Evolutionary conservation across 176 grass and related monocot species (phyloP).

Genomic region (Rhynchospora pubera): DNA sequence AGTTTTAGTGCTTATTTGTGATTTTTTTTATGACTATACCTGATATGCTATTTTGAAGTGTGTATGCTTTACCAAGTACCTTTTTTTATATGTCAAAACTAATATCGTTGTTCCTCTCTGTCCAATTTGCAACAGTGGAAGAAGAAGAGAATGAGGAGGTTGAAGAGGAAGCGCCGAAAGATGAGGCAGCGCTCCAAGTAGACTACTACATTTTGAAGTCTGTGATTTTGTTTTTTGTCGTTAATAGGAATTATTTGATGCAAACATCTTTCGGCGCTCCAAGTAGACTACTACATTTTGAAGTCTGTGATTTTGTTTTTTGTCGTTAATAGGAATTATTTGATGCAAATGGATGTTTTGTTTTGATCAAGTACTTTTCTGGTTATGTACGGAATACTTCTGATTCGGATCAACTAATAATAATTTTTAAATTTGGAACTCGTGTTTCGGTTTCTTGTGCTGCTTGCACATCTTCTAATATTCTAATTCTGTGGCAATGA

Average conservation of each 20-base stretch:
- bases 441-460: no score
- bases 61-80: background rate
- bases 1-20: background rate
- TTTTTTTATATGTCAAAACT: background rate
- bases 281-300: background rate
- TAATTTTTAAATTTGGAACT: background rate
- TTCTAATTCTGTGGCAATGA: background rate
- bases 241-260: no score
- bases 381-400: background rate
- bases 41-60: background rate
- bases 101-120: background rate
- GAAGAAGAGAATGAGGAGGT: constrained; percentile 99
- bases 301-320: background rate
- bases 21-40: background rate
- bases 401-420: background rate
- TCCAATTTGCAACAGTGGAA: constrained; percentile 47
- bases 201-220: background rate
- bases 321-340: background rate
- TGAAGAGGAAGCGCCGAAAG: constrained; percentile 98
- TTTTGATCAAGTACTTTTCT: background rate
- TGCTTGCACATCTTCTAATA: background rate
- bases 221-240: no score
- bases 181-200: constrained; percentile 98
- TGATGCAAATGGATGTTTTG: background rate
- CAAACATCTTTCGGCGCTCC: no score